phyloP scores from a whole-genome alignment of 495 filamentous ascomycete genomes.

The Penicillium malachiteum region DNA sequence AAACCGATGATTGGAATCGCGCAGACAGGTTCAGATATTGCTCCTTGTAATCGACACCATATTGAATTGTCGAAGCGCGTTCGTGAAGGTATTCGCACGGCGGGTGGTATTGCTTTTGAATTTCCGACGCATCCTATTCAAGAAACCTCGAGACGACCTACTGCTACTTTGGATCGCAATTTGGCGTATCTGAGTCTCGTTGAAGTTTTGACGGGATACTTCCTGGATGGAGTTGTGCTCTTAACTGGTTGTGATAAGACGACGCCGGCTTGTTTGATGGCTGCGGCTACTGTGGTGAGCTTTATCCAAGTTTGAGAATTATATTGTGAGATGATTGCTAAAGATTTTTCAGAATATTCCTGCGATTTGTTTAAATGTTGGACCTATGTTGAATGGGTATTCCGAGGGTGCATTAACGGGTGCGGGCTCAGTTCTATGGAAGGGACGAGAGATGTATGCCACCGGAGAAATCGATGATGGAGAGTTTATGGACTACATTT shows the following conservation, averaged over 20 bases:
- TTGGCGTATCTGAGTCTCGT: slow-evolving; percentile 52
- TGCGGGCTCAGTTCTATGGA: slow-evolving; percentile 51
- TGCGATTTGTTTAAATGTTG: slow-evolving; percentile 55
- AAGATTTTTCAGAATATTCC: slow-evolving; percentile 45
- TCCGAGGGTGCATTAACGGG: slow-evolving; percentile 42
- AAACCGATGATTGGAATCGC: slow-evolving; percentile 60
- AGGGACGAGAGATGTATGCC: slow-evolving; percentile 51
- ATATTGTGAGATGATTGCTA: not conserved
- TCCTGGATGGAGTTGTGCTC: slow-evolving; percentile 54
- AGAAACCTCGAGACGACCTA: slow-evolving; percentile 49
- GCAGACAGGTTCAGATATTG: slow-evolving; percentile 54
- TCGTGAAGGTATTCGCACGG: slow-evolving; percentile 52
- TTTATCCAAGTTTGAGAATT: not conserved
- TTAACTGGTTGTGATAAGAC: slow-evolving; percentile 61
- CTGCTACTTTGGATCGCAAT: slow-evolving; percentile 54
- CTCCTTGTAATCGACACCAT: slow-evolving; percentile 55
- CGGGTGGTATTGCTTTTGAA: slow-evolving; percentile 55
- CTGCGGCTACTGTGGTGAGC: slow-evolving; percentile 54
- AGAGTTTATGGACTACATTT: slow-evolving; percentile 50
- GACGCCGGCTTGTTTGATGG: slow-evolving; percentile 55
- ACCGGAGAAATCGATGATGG: slow-evolving; percentile 50
- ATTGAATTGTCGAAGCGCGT: slow-evolving; percentile 53
- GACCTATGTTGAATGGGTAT: slow-evolving; percentile 56
- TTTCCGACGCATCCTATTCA: slow-evolving; percentile 59
- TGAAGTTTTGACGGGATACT: slow-evolving; percentile 52